Evolutionary conservation across 768 basidiomycete genomes (phyloP).

Genomic region (Hypholoma fasciculare): DNA sequence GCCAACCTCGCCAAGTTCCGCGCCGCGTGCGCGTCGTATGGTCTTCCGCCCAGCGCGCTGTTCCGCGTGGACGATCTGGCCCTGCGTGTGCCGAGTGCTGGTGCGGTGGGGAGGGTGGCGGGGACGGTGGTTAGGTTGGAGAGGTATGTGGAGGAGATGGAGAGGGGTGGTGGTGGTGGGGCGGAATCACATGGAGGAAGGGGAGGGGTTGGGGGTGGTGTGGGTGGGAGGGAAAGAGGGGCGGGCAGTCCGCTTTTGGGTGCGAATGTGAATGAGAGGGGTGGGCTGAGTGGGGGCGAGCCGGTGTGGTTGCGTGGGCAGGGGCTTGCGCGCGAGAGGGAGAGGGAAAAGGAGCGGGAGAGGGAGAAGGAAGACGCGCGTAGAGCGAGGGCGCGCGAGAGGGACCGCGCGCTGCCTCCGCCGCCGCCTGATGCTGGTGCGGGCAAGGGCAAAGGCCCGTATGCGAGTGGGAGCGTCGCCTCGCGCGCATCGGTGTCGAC

Average conservation of each 20-base stretch:
- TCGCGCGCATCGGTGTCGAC: constrained; percentile 55
- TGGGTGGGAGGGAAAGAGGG: constrained; percentile 19
- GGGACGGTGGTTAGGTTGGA: constrained; percentile 70
- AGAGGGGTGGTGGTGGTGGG: constrained; percentile 43
- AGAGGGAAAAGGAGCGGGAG: constrained; percentile 14
- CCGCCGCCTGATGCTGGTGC: neutral
- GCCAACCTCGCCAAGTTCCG: constrained; percentile 80
- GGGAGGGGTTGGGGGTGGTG: too few species aligned
- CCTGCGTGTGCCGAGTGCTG: neutral
- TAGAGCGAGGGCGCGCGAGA: neutral
- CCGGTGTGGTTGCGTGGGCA: constrained; percentile 9
- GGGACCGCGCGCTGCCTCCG: neutral
- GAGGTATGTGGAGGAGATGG: constrained; percentile 56
- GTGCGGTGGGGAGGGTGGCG: constrained; percentile 72
- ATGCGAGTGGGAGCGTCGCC: constrained; percentile 2
- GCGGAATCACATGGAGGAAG: too few species aligned
- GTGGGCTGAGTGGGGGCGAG: constrained; percentile 7
- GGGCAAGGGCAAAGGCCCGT: neutral
- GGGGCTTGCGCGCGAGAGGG: constrained; percentile 3
- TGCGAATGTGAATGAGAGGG: neutral
- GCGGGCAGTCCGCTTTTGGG: neutral
- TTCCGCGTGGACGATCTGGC: constrained; percentile 67
- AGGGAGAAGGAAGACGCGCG: constrained; percentile 8
- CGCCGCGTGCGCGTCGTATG: constrained; percentile 70
- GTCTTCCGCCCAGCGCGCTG: constrained; percentile 60